A percentile compares a stretch with the other conserved stretches of the same genome.
phyloP scores from a whole-genome alignment of 2,329 filamentous ascomycete genomes.

The Cadophora sp. region DNA sequence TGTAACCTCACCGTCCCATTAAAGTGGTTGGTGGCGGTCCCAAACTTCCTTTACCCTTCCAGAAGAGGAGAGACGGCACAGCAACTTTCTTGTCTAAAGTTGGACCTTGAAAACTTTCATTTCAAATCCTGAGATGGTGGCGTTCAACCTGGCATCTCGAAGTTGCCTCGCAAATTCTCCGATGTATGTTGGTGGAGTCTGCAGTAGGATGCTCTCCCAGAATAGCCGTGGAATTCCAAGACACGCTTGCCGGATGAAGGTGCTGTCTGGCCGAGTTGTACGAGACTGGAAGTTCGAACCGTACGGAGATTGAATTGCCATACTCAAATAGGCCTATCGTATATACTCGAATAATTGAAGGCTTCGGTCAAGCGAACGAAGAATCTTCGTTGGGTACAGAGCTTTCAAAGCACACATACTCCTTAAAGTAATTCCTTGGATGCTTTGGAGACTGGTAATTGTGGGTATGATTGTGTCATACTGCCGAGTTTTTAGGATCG shows the following conservation, averaged over 20 bases:
- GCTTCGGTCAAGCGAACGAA: no score
- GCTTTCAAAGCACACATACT: no score
- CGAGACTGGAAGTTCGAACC: background rate
- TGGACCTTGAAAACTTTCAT: background rate
- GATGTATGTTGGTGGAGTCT: constrained; percentile 23
- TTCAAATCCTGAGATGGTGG: constrained; percentile 11
- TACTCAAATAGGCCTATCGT: no score
- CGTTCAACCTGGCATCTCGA: background rate
- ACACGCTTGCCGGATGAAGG: constrained; percentile 5
- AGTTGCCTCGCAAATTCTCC: constrained; percentile 18
- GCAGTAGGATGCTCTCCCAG: constrained; percentile 16
- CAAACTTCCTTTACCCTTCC: constrained; percentile 12
- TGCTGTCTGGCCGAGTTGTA: background rate
- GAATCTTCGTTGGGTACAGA: no score
- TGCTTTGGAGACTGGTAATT: no score
- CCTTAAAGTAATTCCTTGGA: no score
- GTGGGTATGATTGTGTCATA: no score
- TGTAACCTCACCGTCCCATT: constrained; percentile 10
- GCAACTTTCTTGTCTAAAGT: background rate
- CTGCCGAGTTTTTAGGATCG: no score
- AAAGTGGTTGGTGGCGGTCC: constrained; percentile 12
- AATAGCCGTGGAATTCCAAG: constrained; percentile 19
- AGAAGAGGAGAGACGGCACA: constrained; percentile 9
- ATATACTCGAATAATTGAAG: no score
- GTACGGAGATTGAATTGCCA: no score